Conservation (phyloP, 306 rosid species). For the Sophora flavescens region DNA sequence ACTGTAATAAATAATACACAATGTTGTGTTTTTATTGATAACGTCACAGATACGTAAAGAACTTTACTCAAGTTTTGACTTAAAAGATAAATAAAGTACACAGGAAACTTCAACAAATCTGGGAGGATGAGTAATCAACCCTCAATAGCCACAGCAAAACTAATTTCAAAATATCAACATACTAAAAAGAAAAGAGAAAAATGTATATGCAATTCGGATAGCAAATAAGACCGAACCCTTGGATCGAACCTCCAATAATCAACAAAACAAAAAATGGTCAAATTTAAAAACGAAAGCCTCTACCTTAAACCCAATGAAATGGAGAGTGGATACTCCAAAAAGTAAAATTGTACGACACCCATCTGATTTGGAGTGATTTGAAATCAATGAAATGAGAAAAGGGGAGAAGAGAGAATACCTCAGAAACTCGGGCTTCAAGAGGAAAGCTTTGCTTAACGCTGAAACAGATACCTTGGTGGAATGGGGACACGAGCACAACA, state of each 20-base stretch:
- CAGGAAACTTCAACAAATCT: background rate
- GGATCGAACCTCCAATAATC: background rate
- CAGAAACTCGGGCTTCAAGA: background rate
- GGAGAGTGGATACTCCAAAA: too few relatives aligned
- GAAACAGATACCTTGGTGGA: too few relatives aligned
- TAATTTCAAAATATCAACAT: background rate
- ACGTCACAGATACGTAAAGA: too few relatives aligned
- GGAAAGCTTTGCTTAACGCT: background rate
- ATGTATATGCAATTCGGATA: background rate
- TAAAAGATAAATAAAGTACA: too few relatives aligned
- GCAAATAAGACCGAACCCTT: too few relatives aligned
- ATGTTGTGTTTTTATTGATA: too few relatives aligned
- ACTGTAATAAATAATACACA: too few relatives aligned
- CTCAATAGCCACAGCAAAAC: background rate
- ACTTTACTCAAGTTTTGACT: too few relatives aligned
- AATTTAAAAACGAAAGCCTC: background rate
- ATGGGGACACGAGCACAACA: too few relatives aligned
- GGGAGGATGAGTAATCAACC: background rate
- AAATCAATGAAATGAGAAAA: background rate
- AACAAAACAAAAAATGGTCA: background rate
- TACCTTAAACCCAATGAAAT: constrained; percentile 7
- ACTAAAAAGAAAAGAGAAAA: background rate
- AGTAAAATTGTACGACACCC: background rate
- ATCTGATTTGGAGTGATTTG: background rate
- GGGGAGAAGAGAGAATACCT: constrained; percentile 14